Conservation (phyloP, 169 alveolate genomes). For the Eimeria falciformis region DNA sequence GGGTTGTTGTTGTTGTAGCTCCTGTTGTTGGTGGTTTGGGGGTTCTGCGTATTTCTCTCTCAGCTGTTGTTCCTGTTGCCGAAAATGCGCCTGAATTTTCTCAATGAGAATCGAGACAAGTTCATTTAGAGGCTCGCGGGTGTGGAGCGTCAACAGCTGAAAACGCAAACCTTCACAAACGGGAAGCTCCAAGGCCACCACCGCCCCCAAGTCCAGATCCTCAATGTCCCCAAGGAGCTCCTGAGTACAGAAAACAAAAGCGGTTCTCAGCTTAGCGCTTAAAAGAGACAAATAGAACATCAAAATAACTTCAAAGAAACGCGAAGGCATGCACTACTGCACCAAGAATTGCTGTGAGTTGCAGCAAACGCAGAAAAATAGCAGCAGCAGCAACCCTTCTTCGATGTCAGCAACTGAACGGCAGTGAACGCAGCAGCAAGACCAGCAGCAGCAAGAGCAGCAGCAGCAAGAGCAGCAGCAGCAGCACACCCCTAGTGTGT, state of each 20-base stretch:
- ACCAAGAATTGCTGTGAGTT: too few relatives aligned
- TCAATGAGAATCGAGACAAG: background rate
- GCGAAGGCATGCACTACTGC: too few relatives aligned
- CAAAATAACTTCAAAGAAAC: too few relatives aligned
- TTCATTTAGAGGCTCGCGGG: conserved; percentile 21
- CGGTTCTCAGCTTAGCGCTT: background rate
- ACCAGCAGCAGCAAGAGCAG: background rate
- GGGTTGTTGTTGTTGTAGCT: background rate
- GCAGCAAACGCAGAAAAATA: background rate
- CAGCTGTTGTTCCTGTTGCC: background rate
- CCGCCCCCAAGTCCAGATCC: conserved; percentile 44
- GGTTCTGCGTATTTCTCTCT: too few relatives aligned
- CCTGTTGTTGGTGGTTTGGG: background rate
- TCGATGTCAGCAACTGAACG: background rate
- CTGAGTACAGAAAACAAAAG: background rate
- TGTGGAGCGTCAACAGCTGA: conserved; percentile 33
- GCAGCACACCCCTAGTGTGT: conserved; percentile 47
- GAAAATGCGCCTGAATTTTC: background rate
- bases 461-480: background rate
- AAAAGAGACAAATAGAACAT: too few relatives aligned
- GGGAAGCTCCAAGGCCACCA: conserved; percentile 10
- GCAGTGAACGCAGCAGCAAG: background rate
- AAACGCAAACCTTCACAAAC: conserved; percentile 42
- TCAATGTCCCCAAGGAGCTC: conserved; percentile 59
- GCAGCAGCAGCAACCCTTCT: background rate